Base-by-base conservation (phyloP, 2,329 filamentous ascomycete genomes). In the Ambrosiella xylebori region DNA sequence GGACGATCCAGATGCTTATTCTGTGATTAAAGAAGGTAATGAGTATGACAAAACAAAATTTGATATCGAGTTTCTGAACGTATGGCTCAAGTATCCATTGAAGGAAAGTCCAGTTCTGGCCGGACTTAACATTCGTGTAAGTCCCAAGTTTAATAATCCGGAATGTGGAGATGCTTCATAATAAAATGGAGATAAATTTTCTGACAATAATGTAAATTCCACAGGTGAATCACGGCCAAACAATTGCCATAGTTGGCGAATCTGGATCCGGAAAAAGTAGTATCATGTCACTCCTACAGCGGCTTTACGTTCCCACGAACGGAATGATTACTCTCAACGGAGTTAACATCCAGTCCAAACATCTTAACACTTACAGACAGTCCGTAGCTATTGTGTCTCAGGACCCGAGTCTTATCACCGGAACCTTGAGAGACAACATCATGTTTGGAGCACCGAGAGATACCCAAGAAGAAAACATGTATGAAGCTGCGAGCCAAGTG, bases 371-470 rank as follows among this genome's bases (percentile, higher is more conserved):
- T 63, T 79, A 78, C 68, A 72, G 78, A 49, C 69, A 70, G 2
- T 68, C 74, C 39, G 71, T 82, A 11, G 72, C 77, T 1, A 71
- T 81, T 3, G 79, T 82, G 1, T 74, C 78, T 60, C 79, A 82
- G 64, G 77, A 81, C 58, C 76, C 77, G 0, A 41, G 60, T 56
- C 49, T 61, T 9, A 45, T 41, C 47, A 59, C 62, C 67, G 75
- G 77, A 11, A 80, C 80, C 0, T 75, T 88, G 17, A 76, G 79
- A 15, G 84, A 89, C 61, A 88, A 88, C 63, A 79, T 88, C 56
- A 68, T 83, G 1, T 73, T 87, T 37, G 57, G 59, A 27, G 47
- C 39, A 7, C 39, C 37, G 19, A 6, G 19, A 7, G 57, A 39
- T 7, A 38, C 49, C 6, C 49, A 35, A 40, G 49, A 54, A 6